phyloP scores from a whole-genome alignment of 2,329 filamentous ascomycete species.

The Boeremia lycopersici region DNA sequence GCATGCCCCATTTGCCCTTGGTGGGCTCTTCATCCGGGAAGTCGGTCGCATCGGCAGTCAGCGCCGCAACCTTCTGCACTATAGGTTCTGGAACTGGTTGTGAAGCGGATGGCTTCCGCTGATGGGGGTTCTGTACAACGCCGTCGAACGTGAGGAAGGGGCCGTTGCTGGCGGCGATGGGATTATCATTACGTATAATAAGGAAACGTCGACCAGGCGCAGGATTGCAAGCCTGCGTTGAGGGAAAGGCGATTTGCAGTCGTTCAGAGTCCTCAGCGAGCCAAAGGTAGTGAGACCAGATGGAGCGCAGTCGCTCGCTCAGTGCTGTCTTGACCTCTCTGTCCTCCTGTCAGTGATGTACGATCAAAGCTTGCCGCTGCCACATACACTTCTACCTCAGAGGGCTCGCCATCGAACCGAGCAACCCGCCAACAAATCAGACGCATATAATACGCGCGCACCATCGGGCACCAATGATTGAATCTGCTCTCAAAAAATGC shows the following conservation, averaged over 20 bases:
- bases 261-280: constrained; percentile 71
- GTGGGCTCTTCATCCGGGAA: constrained; percentile 52
- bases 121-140: constrained; percentile 53
- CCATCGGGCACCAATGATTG: constrained; percentile 96
- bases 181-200: constrained; percentile 82
- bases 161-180: constrained; percentile 57
- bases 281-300: constrained; percentile 81
- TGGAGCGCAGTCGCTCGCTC: constrained; percentile 69
- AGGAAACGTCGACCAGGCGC: constrained; percentile 85
- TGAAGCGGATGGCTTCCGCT: constrained; percentile 34
- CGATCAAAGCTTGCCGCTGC: neutral
- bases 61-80: constrained; percentile 36
- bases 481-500: constrained; percentile 81
- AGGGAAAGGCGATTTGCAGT: constrained; percentile 64
- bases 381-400: constrained; percentile 70
- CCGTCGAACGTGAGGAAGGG: constrained; percentile 69
- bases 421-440: constrained; percentile 88
- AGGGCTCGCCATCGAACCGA: constrained; percentile 71
- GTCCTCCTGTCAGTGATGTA: constrained; percentile 21
- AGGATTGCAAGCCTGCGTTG: constrained; percentile 81
- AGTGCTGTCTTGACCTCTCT: constrained; percentile 74
- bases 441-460: constrained; percentile 89
- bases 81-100: constrained; percentile 31
- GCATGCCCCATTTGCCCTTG: constrained; percentile 64
- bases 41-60: constrained; percentile 41